Conservation (phyloP, 345 rosid genomes). For the Streptanthus diversifolius region DNA sequence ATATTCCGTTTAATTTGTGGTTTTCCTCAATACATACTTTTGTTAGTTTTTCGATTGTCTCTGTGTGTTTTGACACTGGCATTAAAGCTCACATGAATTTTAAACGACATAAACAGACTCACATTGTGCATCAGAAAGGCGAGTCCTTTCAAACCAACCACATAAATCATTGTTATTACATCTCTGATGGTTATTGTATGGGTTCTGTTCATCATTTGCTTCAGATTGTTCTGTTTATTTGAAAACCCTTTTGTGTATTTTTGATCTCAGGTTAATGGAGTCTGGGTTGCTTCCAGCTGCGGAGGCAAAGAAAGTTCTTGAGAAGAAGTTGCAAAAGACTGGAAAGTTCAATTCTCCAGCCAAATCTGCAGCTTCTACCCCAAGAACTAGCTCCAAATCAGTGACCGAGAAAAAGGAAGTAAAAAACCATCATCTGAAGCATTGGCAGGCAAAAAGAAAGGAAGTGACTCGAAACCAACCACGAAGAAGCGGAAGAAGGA, state of each 20-base stretch:
- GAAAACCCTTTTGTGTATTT: background rate
- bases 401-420: conserved; percentile 35
- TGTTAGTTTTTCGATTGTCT: background rate
- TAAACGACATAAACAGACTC: background rate
- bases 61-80: background rate
- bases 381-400: conserved; percentile 39
- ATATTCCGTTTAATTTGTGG: background rate
- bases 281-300: conserved; percentile 77
- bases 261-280: conserved; percentile 86
- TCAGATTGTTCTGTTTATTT: background rate
- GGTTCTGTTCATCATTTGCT: background rate
- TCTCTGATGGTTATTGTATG: background rate
- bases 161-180: background rate
- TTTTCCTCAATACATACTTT: background rate
- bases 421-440: conserved; percentile 28
- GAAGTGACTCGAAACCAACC: conserved; percentile 41
- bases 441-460: conserved; percentile 48
- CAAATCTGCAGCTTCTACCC: conserved; percentile 43
- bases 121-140: background rate
- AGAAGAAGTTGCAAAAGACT: conserved; percentile 58
- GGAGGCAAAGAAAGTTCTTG: conserved; percentile 63
- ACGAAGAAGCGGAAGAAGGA: conserved; percentile 52
- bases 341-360: conserved; percentile 53
- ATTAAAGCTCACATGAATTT: background rate
- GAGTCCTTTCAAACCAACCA: background rate